A percentile compares a stretch with the other conserved stretches of the same genome.
Evolutionary conservation across 2,329 filamentous ascomycete species (phyloP).

Genomic region (Xylariomycetidae sp.): DNA sequence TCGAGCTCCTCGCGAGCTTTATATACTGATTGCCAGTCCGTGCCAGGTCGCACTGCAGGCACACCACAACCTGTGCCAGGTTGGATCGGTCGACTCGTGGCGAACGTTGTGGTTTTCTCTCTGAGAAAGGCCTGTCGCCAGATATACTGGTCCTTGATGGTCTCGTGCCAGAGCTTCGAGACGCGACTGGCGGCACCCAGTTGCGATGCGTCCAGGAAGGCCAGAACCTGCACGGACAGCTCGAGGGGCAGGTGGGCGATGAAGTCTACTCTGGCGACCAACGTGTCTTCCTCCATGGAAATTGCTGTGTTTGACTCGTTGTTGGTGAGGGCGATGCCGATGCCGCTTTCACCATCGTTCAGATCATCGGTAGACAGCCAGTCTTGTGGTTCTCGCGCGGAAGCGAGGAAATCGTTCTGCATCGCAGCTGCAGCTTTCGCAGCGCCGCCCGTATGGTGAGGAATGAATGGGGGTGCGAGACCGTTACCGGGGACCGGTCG

Average conservation of each 20-base stretch:
- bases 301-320: slow-evolving; percentile 29
- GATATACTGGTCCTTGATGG: slow-evolving; percentile 49
- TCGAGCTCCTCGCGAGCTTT: slow-evolving; percentile 69
- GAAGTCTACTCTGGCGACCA: slow-evolving; percentile 48
- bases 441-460: slow-evolving; percentile 52
- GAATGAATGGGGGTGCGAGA: slow-evolving; percentile 54
- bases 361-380: slow-evolving; percentile 42
- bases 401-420: slow-evolving; percentile 45
- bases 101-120: slow-evolving; percentile 55
- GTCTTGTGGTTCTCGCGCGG: slow-evolving; percentile 31
- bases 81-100: slow-evolving; percentile 45
- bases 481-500: slow-evolving; percentile 43
- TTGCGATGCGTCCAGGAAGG: slow-evolving; percentile 47
- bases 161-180: slow-evolving; percentile 42
- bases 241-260: slow-evolving; percentile 49
- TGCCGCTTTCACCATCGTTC: slow-evolving; percentile 59
- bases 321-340: slow-evolving; percentile 51
- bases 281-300: slow-evolving; percentile 30
- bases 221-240: slow-evolving; percentile 53
- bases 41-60: slow-evolving; percentile 49
- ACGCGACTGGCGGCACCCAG: slow-evolving; percentile 45
- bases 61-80: slow-evolving; percentile 53
- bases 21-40: slow-evolving; percentile 85
- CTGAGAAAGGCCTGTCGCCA: slow-evolving; percentile 59
- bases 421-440: slow-evolving; percentile 56